phyloP scores from a whole-genome alignment of 441 rosid species.

The Codiaeum variegatum region DNA sequence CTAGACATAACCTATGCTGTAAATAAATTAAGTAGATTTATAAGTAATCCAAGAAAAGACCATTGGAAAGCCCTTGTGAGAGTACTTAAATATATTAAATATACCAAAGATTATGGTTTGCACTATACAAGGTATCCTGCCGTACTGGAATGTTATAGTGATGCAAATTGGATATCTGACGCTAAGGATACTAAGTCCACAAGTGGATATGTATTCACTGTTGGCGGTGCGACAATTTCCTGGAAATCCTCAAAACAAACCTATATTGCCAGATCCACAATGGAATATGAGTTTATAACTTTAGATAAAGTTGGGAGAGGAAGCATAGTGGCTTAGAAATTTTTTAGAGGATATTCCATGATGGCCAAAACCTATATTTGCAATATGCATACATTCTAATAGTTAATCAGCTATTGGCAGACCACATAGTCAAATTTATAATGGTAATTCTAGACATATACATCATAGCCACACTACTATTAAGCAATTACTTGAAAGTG shows the following conservation, averaged over 20 bases:
- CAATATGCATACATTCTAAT: constrained; percentile 2
- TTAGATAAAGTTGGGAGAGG: constrained; percentile 2
- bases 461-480: neutral
- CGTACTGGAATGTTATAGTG: neutral
- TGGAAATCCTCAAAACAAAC: constrained; percentile 18
- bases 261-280: no score
- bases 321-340: neutral
- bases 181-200: neutral
- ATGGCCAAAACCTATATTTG: neutral
- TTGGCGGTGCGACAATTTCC: constrained; percentile 1
- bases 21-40: neutral
- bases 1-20: neutral
- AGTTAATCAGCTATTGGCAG: neutral
- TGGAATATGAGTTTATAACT: constrained; percentile 8
- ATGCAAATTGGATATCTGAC: neutral
- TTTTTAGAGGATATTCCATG: no score
- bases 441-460: neutral
- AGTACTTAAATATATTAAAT: no score
- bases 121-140: no score
- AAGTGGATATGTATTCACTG: neutral
- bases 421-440: neutral
- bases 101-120: no score
- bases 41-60: no score
- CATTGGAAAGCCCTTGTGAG: no score
- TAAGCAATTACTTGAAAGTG: neutral